These are phyloP conservation scores for Thalassiosira hispida DNA, from an alignment of 352 stramenopile genomes.

Conservation along the genomic window DNA sequence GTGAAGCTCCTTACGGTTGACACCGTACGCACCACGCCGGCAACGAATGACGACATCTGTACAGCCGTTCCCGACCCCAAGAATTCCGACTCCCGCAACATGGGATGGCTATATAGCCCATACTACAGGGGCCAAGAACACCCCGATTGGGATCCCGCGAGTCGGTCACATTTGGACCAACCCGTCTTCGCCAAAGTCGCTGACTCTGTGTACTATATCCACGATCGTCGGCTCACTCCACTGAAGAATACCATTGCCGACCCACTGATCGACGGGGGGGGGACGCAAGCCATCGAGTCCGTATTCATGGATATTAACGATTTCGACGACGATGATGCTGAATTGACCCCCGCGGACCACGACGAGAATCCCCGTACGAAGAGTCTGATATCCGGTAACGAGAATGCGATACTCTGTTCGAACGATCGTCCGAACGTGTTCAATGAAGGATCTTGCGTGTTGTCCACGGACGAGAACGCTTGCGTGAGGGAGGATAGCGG, in stretches of 20 bases:
- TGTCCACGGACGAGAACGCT: conserved; percentile 30
- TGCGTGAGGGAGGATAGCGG: conserved; percentile 25
- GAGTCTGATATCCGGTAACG: conserved; percentile 22
- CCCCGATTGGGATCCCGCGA: conserved; percentile 37
- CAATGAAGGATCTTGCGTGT: conserved; percentile 44
- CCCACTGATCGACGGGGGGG: conserved; percentile 46
- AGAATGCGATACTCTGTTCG: conserved; percentile 50
- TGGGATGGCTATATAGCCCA: conserved; percentile 28
- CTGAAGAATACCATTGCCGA: conserved; percentile 57
- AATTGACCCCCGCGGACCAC: conserved; percentile 5
- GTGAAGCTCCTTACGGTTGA: no score
- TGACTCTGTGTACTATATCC: conserved; percentile 27
- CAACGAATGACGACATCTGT: no score
- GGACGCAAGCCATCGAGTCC: conserved; percentile 23
- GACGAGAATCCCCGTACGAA: conserved; percentile 49
- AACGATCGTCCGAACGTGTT: conserved; percentile 47
- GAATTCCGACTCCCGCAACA: no score
- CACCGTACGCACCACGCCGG: no score
- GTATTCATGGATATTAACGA: conserved; percentile 31
- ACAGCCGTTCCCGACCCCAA: no score
- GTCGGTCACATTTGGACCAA: conserved; percentile 8
- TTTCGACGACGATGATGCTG: background rate
- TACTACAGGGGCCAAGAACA: conserved; percentile 37
- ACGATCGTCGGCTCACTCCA: conserved; percentile 41
- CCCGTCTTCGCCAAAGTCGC: conserved; percentile 37